phyloP scores from a whole-genome alignment of 441 rosid genomes.

The Gossypium trilobum region DNA sequence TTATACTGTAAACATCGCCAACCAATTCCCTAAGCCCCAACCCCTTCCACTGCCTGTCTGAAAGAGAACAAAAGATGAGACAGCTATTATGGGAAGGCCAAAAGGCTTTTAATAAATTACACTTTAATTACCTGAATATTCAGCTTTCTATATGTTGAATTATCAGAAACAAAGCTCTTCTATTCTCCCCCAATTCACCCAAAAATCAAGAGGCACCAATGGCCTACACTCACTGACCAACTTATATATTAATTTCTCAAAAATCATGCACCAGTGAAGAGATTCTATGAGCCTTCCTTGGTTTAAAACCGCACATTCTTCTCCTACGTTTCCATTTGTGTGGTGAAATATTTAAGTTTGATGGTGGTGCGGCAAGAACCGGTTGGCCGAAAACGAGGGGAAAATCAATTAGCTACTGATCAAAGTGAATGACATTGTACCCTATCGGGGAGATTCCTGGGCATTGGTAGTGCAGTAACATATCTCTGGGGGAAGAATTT shows the following conservation, averaged over 20 bases:
- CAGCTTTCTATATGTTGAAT: constrained; percentile 14
- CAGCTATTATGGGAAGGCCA: neutral
- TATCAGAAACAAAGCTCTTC: constrained; percentile 15
- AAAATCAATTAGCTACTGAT: constrained; percentile 36
- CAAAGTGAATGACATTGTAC: constrained; percentile 78
- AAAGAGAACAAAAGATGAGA: neutral
- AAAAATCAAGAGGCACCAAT: constrained; percentile 19
- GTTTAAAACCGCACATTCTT: constrained; percentile 13
- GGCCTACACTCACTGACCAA: constrained; percentile 18
- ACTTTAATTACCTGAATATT: constrained; percentile 14
- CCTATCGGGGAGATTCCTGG: constrained; percentile 65
- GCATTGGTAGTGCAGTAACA: constrained; percentile 56
- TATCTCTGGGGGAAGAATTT: constrained; percentile 54
- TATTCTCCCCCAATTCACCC: constrained; percentile 15
- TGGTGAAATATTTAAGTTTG: constrained; percentile 20
- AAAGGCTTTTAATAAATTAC: constrained; percentile 13
- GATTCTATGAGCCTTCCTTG: neutral
- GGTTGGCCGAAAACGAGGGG: constrained; percentile 17
- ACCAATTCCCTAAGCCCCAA: neutral
- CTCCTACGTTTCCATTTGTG: constrained; percentile 16
- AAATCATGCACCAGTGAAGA: neutral
- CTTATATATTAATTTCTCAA: constrained; percentile 15
- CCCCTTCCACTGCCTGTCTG: neutral
- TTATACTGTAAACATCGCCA: neutral
- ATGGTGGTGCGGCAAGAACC: constrained; percentile 18